Evolutionary conservation across 768 basidiomycete genomes (phyloP).

Genomic region (Leccinum barrowsii): DNA sequence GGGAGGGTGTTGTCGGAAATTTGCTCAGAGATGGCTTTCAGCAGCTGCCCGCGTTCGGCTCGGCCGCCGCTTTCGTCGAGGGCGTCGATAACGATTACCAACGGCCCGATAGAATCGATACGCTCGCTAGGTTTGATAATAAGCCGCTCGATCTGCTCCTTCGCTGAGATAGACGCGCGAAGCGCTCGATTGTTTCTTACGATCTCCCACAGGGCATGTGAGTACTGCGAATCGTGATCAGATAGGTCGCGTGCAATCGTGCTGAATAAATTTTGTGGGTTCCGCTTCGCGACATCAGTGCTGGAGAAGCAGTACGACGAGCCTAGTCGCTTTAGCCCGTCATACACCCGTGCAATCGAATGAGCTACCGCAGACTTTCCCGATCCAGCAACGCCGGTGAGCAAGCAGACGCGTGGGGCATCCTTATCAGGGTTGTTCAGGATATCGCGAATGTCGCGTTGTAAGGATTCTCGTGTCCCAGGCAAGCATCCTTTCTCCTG

Average conservation of each 20-base stretch:
- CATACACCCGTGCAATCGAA: not conserved
- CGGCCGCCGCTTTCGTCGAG: too few species aligned
- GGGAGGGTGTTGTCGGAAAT: too few species aligned
- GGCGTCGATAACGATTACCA: too few species aligned
- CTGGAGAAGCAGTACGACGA: not conserved
- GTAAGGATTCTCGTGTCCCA: not conserved
- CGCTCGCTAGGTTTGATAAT: too few species aligned
- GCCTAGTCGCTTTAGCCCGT: not conserved
- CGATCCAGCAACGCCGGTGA: not conserved
- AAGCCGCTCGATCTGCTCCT: too few species aligned
- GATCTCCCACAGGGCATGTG: too few species aligned
- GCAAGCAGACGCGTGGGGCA: not conserved
- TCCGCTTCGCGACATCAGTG: not conserved
- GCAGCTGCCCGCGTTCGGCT: too few species aligned
- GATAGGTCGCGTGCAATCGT: not conserved
- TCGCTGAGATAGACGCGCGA: too few species aligned
- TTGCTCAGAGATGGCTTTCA: too few species aligned
- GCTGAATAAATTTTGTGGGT: not conserved
- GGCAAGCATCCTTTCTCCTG: not conserved
- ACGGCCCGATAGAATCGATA: too few species aligned
- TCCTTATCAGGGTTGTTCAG: not conserved
- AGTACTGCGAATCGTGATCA: not conserved
- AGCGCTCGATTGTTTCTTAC: too few species aligned
- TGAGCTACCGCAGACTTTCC: not conserved
- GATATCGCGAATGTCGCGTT: not conserved